Evolutionary conservation across 108 stramenopile species (phyloP).

Genomic region (Cyclotella atomus): DNA sequence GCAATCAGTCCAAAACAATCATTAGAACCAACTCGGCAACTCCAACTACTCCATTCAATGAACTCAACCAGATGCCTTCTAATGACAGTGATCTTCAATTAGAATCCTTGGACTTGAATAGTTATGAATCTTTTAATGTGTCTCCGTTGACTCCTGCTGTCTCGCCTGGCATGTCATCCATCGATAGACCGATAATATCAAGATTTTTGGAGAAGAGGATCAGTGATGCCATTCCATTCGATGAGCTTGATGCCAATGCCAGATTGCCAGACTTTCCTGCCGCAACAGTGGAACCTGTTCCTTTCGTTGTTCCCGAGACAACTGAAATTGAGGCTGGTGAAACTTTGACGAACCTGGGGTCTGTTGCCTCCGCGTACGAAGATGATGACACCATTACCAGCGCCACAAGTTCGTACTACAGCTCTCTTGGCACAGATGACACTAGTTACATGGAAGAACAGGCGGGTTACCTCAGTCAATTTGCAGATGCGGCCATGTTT

Average conservation of each 20-base stretch:
- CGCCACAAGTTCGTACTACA: neutral
- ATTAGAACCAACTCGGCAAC: neutral
- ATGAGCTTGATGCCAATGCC: neutral
- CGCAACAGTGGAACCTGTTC: neutral
- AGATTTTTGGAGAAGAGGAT: neutral
- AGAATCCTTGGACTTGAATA: constrained; percentile 2
- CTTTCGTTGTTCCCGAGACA: neutral
- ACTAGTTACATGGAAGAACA: neutral
- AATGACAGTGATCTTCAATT: neutral
- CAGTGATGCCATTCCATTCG: neutral
- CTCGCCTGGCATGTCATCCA: neutral
- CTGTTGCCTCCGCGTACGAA: neutral
- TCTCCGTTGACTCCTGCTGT: neutral
- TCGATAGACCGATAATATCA: too few relatives aligned
- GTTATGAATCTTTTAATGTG: neutral
- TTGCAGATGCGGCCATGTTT: constrained; percentile 24
- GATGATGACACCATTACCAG: constrained; percentile 8
- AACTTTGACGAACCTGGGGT: neutral
- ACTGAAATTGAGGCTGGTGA: neutral
- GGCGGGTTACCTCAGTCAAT: constrained; percentile 19
- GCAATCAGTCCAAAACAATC: neutral
- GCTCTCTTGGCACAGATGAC: neutral
- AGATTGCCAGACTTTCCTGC: neutral
- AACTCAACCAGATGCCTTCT: neutral
- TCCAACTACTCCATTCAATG: neutral